phyloP scores from a whole-genome alignment of 1,284 basidiomycete species.

The Phellopilus nigrolimitatus region DNA sequence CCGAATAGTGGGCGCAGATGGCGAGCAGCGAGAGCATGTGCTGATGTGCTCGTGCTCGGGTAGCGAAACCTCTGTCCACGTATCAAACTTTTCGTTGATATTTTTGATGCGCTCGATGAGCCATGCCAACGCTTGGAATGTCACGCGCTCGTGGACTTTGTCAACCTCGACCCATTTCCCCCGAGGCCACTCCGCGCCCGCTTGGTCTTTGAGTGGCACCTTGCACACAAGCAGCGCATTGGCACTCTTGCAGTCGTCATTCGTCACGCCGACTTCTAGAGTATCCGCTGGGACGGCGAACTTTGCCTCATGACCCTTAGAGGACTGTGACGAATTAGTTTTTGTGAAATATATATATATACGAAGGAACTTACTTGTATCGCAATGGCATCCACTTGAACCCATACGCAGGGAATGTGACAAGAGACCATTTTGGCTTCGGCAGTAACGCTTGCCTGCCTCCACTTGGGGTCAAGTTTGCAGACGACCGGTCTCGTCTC shows the following conservation, averaged over 20 bases:
- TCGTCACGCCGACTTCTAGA: slow-evolving; percentile 49
- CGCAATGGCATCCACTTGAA: slow-evolving; percentile 37
- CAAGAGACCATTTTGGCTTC: slow-evolving; percentile 46
- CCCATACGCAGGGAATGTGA: slow-evolving; percentile 65
- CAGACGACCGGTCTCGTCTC: slow-evolving; percentile 75
- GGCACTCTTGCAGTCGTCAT: slow-evolving; percentile 66
- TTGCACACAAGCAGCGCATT: slow-evolving; percentile 75
- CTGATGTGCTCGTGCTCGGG: slow-evolving; percentile 31
- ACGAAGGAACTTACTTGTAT: slow-evolving; percentile 44
- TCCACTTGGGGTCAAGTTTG: slow-evolving; percentile 69
- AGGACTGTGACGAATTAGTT: slow-evolving; percentile 38
- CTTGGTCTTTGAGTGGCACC: slow-evolving; percentile 62
- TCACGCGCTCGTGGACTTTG: slow-evolving; percentile 76
- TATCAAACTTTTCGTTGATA: slow-evolving; percentile 57
- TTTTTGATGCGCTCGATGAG: slow-evolving; percentile 78
- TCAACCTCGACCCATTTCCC: slow-evolving; percentile 77
- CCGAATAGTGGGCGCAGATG: slow-evolving; percentile 65
- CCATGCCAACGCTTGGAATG: slow-evolving; percentile 82
- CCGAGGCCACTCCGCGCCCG: slow-evolving; percentile 74
- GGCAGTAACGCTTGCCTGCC: slow-evolving; percentile 54
- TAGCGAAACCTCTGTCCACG: slow-evolving; percentile 51
- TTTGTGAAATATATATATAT: slow-evolving; percentile 9
- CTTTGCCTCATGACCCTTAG: slow-evolving; percentile 50
- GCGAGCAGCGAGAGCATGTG: slow-evolving; percentile 75
- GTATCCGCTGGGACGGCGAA: slow-evolving; percentile 59